Evolutionary conservation across 768 basidiomycete species (phyloP).

Genomic region (Lentinus brumalis): DNA sequence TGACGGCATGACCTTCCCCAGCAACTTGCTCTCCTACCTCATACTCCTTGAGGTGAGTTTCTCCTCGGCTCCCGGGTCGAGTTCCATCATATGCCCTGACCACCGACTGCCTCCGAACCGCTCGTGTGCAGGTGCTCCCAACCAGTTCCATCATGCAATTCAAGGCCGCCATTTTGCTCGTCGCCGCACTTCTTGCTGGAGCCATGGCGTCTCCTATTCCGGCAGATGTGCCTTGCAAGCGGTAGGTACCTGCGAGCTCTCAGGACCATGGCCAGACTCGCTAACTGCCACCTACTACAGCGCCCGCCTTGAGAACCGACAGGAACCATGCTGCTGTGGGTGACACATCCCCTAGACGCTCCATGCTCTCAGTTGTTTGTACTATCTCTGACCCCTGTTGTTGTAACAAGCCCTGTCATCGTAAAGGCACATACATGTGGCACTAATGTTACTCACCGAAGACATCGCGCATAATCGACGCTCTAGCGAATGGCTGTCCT

Average conservation of each 20-base stretch:
- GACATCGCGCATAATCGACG: no score
- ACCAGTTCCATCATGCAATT: neutral
- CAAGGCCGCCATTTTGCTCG: neutral
- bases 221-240: neutral
- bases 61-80: neutral
- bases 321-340: conserved; percentile 14
- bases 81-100: neutral
- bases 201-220: neutral
- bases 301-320: conserved; percentile 7
- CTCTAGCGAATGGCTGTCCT: no score
- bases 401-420: no score
- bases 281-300: neutral
- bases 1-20: neutral
- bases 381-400: no score
- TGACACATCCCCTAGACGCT: neutral
- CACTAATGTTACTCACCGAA: no score
- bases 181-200: conserved; percentile 5
- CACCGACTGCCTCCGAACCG: neutral
- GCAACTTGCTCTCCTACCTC: neutral
- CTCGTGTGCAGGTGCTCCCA: neutral
- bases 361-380: neutral
- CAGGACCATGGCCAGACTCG: neutral
- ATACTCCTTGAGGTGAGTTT: neutral
- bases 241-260: neutral
- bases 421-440: no score